phyloP scores from a whole-genome alignment of 108 stramenopile genomes.

The Nannochloropsis oceanica region DNA sequence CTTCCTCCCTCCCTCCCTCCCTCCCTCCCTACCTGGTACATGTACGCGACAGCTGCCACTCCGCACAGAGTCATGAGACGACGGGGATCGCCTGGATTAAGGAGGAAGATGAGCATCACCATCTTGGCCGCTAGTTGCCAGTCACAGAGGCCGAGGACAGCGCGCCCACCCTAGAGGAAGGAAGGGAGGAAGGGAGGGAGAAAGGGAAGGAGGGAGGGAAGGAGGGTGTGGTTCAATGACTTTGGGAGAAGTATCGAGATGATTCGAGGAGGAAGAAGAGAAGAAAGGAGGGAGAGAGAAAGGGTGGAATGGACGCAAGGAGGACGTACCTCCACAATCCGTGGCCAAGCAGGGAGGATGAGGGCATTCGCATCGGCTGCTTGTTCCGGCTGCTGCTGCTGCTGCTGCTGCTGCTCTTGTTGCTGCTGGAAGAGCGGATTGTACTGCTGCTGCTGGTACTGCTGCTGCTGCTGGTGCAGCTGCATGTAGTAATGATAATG shows the following conservation, averaged over 20 bases:
- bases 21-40: not conserved
- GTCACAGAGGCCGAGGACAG: not conserved
- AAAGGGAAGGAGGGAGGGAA: not conserved
- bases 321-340: not conserved
- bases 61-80: not conserved
- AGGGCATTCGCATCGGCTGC: not conserved
- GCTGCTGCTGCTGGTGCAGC: not conserved
- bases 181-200: not conserved
- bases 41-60: not conserved
- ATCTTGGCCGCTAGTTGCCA: not conserved
- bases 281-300: not conserved
- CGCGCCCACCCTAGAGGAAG: not conserved
- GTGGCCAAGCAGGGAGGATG: not conserved
- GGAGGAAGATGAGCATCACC: not conserved
- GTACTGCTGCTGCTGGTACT: not conserved
- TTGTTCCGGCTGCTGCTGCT: not conserved
- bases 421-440: not conserved
- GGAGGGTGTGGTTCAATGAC: not conserved
- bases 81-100: not conserved
- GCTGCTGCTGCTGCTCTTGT: not conserved
- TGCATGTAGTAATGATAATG: no score
- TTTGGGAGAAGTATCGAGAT: no score
- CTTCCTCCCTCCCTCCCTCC: not conserved
- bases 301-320: not conserved
- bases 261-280: not conserved